Base-by-base conservation (phyloP, 2,329 filamentous ascomycete species). In the Xylaria sp. region DNA sequence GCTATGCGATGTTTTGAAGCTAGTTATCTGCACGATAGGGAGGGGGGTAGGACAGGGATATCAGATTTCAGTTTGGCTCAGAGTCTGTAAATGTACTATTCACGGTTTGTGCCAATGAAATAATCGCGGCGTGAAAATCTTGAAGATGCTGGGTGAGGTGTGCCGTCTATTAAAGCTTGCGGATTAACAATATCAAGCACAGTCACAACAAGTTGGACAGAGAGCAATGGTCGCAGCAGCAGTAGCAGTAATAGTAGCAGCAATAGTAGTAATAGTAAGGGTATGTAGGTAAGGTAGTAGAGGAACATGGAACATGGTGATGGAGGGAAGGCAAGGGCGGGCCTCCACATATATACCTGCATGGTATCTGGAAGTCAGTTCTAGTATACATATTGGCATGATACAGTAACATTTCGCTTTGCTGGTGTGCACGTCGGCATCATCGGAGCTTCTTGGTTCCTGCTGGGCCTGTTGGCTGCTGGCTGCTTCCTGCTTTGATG, bases 341-440 rank as follows among this genome's bases (percentile, higher is more conserved):
- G 69, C 66, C 62, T 63, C 59, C 57, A 65, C 65, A 63, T 65
- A 63, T 63, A 58, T 58, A 58, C 34, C 34, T 37, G 34, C 34
- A 57, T 58, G 39, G 56, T 12, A 32, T n/a, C 56, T 32, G 56
- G 56, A 58, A 9, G 56, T 18, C 55, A 57, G 56, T 28, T 65
- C 41, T 28, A 46, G 41, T 18, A 46, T 18, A 59, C 56, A 56
- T 39, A 39, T 55, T 48, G 50, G 39, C 37, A 63, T 66, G 44
- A 55, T 65, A 70, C 64, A 67, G 63, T 67, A 63, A 58, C 68
- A 70, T 68, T 56, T 70, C 61, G 65, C 60, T 60, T n/a, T 57
- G 65, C 65, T 65, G 69, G 62, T 48, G 65, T 65, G 66, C 62
- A 61, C 51, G 13, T 66, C 60, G 60, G 60, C 54, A 64, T 55